Evolutionary conservation across 2,329 filamentous ascomycete genomes (phyloP), one percentile per base, ranked within the genome.

Genomic region (Biscogniauxia marginata): DNA sequence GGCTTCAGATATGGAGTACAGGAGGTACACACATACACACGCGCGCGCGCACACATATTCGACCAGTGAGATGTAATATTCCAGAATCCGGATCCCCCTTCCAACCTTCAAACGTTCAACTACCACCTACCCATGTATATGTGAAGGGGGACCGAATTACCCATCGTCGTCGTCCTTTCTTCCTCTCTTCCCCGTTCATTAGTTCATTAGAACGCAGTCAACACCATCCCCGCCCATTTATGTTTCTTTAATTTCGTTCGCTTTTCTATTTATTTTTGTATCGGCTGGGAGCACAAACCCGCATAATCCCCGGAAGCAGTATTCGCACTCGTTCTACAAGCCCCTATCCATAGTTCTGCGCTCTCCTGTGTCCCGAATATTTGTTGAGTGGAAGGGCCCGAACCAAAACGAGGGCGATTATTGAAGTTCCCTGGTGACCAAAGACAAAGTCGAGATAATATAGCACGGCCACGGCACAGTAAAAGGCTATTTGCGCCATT

Each of bases 11-110:
- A 25, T 25, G 24, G 24, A 25, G 24, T 25, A 25, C 24, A 25
- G 24, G 11, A n/a, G n/a, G n/a, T n/a, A n/a, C n/a, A n/a, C n/a
- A n/a, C n/a, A n/a, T n/a, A n/a, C n/a, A n/a, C n/a, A n/a, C n/a
- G n/a, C n/a, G n/a, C n/a, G n/a, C n/a, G n/a, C n/a, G n/a, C n/a
- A n/a, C n/a, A n/a, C n/a, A n/a, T n/a, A 53, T 57, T 50, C 49
- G 39, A 43, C 34, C 56, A 55, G 48, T 34, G 54, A 56, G 52
- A 54, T 58, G 54, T 58, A 60, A 55, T 60, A 53, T 53, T 57
- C 56, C 55, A 60, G 60, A 60, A 56, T 54, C 58, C 55, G 57
- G 56, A 21, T 54, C 58, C 56, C 58, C 58, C 60, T 61, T 61
- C 56, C 54, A 54, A 60, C 46, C 55, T 63, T 55, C 50, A 61